These are phyloP conservation scores for Cercospora nicotianae DNA, from an alignment of 2,329 filamentous ascomycete species.

Conservation along the genomic window DNA sequence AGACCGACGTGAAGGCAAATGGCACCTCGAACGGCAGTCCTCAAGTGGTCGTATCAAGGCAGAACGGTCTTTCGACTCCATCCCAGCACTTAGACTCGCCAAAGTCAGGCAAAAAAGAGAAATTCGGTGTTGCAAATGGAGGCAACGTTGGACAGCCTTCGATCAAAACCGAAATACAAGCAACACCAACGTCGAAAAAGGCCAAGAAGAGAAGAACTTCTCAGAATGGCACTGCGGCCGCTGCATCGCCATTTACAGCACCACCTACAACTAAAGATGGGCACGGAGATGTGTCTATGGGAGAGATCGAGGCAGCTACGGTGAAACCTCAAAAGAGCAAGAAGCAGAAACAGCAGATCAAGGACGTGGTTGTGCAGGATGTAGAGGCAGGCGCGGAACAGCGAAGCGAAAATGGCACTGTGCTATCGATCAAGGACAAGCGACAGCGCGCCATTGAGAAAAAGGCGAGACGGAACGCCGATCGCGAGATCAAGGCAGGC, in stretches of 20 bases:
- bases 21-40: slow-evolving; percentile 11
- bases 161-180: background rate
- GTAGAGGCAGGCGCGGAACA: slow-evolving; percentile 9
- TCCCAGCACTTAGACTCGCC: background rate
- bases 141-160: background rate
- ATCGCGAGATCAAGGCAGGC: slow-evolving; percentile 18
- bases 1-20: slow-evolving; percentile 18
- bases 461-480: slow-evolving; percentile 25
- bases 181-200: slow-evolving; percentile 15
- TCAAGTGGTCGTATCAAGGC: background rate
- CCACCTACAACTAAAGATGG: background rate
- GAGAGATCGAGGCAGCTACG: background rate
- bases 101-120: slow-evolving; percentile 5
- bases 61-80: background rate
- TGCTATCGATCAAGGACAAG: slow-evolving; percentile 19
- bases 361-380: background rate
- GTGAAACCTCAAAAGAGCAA: slow-evolving; percentile 6
- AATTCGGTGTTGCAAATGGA: slow-evolving; percentile 5
- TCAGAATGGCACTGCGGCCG: background rate
- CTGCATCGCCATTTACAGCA: background rate
- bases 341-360: background rate
- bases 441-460: slow-evolving; percentile 27
- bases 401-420: slow-evolving; percentile 6
- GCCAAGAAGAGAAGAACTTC: slow-evolving; percentile 15
- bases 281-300: slow-evolving; percentile 9